phyloP scores from a whole-genome alignment of 2,329 filamentous ascomycete species.

The Paecilomyces variotii region DNA sequence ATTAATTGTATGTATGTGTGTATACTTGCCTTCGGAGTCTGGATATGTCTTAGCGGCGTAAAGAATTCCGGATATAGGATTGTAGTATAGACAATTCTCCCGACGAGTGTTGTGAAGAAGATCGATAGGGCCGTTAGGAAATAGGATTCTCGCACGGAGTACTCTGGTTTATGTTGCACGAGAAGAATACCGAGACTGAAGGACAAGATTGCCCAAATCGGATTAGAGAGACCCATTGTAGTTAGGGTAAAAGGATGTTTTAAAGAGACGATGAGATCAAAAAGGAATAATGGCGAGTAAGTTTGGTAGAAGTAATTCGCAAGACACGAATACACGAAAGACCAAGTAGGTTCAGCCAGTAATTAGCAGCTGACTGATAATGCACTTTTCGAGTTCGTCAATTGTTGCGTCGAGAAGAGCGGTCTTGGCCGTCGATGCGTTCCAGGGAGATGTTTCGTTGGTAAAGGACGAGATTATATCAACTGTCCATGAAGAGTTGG shows the following conservation, averaged over 20 bases:
- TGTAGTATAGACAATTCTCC: constrained; percentile 25
- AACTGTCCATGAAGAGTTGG: not conserved
- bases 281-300: not conserved
- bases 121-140: constrained; percentile 14
- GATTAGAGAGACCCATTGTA: not conserved
- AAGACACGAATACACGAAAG: not conserved
- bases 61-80: constrained; percentile 52
- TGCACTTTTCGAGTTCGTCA: not conserved
- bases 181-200: not conserved
- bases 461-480: not conserved
- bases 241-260: too few relatives aligned
- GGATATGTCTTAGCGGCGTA: constrained; percentile 51
- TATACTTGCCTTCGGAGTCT: constrained; percentile 40
- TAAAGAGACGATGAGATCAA: not conserved
- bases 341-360: not conserved
- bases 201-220: not conserved
- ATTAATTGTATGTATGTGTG: not conserved
- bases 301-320: not conserved
- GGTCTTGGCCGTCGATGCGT: not conserved
- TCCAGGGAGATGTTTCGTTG: not conserved
- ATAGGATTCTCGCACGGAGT: constrained; percentile 21
- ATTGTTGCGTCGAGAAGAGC: not conserved
- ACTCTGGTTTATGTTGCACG: constrained; percentile 18
- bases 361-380: not conserved
- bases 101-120: constrained; percentile 13